Conservation (phyloP, 2,329 filamentous ascomycete genomes). For the Thelonectria blattea region DNA sequence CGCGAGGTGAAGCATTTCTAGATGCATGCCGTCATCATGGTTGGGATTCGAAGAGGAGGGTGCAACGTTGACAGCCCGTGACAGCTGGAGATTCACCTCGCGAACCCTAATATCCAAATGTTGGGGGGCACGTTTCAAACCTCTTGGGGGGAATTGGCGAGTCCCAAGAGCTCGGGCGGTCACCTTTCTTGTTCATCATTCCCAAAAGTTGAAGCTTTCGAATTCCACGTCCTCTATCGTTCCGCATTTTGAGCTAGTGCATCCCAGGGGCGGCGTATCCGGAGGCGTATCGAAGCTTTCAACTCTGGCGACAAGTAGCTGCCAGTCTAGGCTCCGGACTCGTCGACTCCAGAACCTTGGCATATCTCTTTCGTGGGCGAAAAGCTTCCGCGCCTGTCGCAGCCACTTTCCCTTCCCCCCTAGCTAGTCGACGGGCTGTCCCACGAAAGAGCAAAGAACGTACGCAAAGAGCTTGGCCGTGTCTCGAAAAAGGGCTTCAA, state of each 20-base stretch:
- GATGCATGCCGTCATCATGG: neutral
- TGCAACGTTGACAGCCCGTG: neutral
- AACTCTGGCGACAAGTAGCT: slow-evolving; percentile 5
- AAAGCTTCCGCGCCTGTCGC: slow-evolving; percentile 9
- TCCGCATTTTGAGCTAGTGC: too few species aligned
- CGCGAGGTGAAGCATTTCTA: neutral
- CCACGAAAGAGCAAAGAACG: neutral
- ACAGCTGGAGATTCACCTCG: neutral
- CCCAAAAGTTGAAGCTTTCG: neutral
- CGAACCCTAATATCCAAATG: neutral
- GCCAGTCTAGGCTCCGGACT: slow-evolving; percentile 4
- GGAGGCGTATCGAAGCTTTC: neutral
- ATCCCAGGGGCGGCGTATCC: neutral
- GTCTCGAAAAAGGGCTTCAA: neutral
- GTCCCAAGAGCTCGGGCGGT: neutral
- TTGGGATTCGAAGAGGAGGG: neutral
- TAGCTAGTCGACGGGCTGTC: neutral
- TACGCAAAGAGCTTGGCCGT: neutral
- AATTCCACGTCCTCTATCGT: too few species aligned
- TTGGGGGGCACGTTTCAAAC: neutral
- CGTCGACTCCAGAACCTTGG: too few species aligned
- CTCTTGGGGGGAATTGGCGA: neutral
- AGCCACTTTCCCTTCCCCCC: slow-evolving; percentile 1
- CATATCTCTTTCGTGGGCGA: too few species aligned
- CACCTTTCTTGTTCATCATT: neutral